A percentile compares a stretch with the other conserved stretches of the same genome.
Conservation (phyloP, 2,329 filamentous ascomycete species). For the Cercospora sojina region DNA sequence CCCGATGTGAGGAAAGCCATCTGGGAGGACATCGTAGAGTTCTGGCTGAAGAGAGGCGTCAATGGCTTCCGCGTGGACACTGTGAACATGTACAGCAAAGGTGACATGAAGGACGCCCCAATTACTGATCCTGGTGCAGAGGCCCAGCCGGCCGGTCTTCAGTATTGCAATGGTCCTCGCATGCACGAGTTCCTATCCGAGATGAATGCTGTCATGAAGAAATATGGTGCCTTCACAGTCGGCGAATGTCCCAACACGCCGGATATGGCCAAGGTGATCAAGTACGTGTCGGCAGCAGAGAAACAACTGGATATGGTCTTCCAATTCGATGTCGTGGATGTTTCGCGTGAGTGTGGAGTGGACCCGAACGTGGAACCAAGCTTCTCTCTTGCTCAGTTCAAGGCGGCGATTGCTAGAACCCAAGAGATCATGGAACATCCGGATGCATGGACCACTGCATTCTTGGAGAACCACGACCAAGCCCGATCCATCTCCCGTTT, state of each 20-base stretch:
- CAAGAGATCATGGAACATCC: constrained; percentile 39
- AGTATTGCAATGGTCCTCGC: constrained; percentile 13
- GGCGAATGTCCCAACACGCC: constrained; percentile 50
- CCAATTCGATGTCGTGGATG: constrained; percentile 32
- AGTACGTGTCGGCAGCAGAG: constrained; percentile 52
- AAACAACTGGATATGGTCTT: constrained; percentile 69
- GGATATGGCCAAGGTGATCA: constrained; percentile 34
- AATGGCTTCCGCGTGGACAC: constrained; percentile 50
- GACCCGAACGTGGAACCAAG: constrained; percentile 6
- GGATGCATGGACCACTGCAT: constrained; percentile 63
- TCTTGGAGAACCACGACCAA: constrained; percentile 66
- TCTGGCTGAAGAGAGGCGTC: constrained; percentile 46
- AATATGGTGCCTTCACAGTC: constrained; percentile 52
- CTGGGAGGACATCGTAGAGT: constrained; percentile 44
- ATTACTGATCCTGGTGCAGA: constrained; percentile 35
- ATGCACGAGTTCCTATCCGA: constrained; percentile 14
- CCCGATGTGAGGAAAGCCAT: constrained; percentile 45
- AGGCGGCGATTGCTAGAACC: background rate
- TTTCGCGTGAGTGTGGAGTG: background rate
- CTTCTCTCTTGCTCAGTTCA: constrained; percentile 9
- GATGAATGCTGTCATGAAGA: constrained; percentile 39
- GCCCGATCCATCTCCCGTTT: constrained; percentile 58
- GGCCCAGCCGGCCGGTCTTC: constrained; percentile 5
- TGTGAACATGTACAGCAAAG: constrained; percentile 50
- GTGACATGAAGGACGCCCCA: constrained; percentile 44